These are phyloP conservation scores for Psilocybe cubensis DNA, from an alignment of 768 basidiomycete genomes.

Conservation along the genomic window DNA sequence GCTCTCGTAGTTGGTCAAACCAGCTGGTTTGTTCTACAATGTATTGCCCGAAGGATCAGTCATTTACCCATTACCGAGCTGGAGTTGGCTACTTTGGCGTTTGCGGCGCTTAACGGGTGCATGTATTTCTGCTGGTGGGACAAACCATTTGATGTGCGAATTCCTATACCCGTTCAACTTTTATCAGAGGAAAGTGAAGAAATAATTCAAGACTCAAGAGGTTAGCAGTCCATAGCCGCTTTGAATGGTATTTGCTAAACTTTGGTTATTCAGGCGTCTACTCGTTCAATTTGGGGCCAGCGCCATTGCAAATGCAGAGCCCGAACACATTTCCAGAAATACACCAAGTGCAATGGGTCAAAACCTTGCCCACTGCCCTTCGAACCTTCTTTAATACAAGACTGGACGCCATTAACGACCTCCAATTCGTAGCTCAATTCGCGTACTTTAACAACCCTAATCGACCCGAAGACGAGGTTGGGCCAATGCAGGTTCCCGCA, in stretches of 20 bases:
- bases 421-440: background rate
- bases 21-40: constrained; percentile 32
- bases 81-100: constrained; percentile 34
- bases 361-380: too few species aligned
- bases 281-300: too few species aligned
- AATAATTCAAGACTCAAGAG: background rate
- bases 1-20: constrained; percentile 30
- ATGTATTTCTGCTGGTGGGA: constrained; percentile 36
- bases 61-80: constrained; percentile 31
- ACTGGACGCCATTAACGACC: background rate
- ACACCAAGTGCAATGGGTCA: too few species aligned
- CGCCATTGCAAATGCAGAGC: too few species aligned
- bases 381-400: background rate
- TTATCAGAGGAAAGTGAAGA: background rate
- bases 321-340: too few species aligned
- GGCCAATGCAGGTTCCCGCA: background rate
- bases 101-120: constrained; percentile 27
- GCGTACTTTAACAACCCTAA: background rate
- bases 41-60: constrained; percentile 22
- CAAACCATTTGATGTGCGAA: constrained; percentile 28
- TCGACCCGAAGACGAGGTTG: background rate
- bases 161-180: background rate
- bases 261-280: too few species aligned
- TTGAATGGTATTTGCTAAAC: too few species aligned
- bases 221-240: too few species aligned